Evolutionary conservation across 176 grass and related monocot species (phyloP).

Genomic region (Ampelocalamus luodianensis): DNA sequence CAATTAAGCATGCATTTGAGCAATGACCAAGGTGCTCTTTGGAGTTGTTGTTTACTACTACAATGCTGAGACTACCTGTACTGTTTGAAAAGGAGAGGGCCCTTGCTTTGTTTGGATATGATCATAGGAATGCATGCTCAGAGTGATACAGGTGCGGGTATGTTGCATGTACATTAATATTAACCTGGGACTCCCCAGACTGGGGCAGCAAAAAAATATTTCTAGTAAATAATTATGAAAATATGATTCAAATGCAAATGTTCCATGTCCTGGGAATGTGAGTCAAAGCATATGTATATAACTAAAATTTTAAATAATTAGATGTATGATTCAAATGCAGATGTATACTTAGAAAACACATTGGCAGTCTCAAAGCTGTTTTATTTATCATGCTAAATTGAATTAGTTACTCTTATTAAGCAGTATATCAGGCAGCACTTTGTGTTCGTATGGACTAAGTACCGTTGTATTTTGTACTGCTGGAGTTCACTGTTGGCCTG

Average conservation of each 20-base stretch:
- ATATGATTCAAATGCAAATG: conserved; percentile 2
- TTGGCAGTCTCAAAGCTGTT: background rate
- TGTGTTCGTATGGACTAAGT: background rate
- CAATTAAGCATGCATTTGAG: conserved; percentile 1
- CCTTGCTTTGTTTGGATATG: conserved; percentile 3
- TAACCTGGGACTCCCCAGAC: background rate
- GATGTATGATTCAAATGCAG: background rate
- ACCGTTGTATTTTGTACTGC: background rate
- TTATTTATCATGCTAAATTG: background rate
- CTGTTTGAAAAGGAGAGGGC: conserved; percentile 32
- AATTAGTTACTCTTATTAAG: background rate
- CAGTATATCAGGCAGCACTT: background rate
- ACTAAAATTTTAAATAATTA: background rate
- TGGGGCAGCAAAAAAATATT: background rate
- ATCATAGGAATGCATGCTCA: conserved; percentile 3
- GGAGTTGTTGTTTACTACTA: background rate
- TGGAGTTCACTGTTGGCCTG: too few species aligned
- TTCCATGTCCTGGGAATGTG: background rate
- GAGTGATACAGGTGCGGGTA: background rate
- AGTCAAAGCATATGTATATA: background rate
- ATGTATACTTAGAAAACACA: background rate
- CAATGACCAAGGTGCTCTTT: background rate
- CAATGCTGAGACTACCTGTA: background rate
- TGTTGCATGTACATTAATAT: conserved; percentile 12
- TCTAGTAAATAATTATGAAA: background rate